A percentile compares a stretch with the other conserved stretches of the same genome.
Evolutionary conservation across 345 rosid species (phyloP).

Genomic region (Sonneratia alba): DNA sequence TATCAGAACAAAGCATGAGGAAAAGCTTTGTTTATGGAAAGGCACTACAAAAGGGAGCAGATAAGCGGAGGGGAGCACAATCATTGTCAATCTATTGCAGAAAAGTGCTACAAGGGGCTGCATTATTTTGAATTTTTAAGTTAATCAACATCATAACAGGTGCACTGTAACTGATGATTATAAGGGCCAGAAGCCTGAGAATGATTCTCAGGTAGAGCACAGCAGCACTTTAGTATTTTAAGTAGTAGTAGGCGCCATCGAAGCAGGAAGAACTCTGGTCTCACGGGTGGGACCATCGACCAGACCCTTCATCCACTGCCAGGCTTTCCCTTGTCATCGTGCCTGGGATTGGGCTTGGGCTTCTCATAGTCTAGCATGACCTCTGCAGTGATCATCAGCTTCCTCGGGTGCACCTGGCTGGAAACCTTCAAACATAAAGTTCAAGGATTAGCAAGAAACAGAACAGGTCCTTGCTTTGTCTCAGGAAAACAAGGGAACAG

Average conservation of each 20-base stretch:
- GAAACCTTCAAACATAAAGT: neutral
- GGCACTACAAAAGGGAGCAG: neutral
- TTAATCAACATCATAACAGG: constrained; percentile 8
- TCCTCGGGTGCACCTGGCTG: neutral
- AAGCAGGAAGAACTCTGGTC: neutral
- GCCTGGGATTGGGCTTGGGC: constrained; percentile 7
- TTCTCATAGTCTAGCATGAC: constrained; percentile 7
- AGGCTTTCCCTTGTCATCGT: constrained; percentile 7
- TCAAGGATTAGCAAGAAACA: constrained; percentile 1
- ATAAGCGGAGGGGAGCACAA: constrained; percentile 8
- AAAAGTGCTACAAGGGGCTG: neutral
- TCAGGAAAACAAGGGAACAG: constrained; percentile 4
- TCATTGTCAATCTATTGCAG: neutral
- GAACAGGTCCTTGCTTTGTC: constrained; percentile 1
- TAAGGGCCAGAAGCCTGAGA: constrained; percentile 5
- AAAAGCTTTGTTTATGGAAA: neutral
- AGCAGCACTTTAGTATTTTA: neutral
- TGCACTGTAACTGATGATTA: constrained; percentile 4
- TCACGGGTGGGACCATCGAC: neutral
- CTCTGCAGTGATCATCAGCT: neutral
- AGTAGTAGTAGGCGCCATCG: neutral
- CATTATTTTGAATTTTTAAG: constrained; percentile 1
- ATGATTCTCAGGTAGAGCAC: neutral
- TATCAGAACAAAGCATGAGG: neutral
- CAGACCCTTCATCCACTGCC: neutral